These are phyloP conservation scores for Aspergillus sp. DNA, from an alignment of 2,329 filamentous ascomycete genomes.

Conservation along the genomic window DNA sequence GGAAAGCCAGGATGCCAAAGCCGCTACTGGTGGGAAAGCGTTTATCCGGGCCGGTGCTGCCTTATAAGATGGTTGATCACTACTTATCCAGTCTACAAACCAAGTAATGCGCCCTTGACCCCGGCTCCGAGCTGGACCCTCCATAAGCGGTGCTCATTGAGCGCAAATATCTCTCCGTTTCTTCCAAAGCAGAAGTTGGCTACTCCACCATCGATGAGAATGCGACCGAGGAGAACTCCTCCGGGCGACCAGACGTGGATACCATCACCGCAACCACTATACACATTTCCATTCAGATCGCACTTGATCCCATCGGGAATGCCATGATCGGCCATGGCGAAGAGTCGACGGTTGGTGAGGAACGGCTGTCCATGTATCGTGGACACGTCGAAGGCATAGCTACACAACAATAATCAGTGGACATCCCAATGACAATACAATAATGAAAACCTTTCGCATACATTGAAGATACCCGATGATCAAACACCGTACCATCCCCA, in stretches of 20 bases:
- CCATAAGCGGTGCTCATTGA: conserved; percentile 51
- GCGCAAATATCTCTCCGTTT: conserved; percentile 34
- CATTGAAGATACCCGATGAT: conserved; percentile 27
- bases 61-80: not conserved
- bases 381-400: conserved; percentile 54
- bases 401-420: conserved; percentile 3
- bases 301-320: conserved; percentile 53
- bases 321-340: conserved; percentile 53
- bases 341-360: conserved; percentile 54
- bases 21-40: not conserved
- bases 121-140: conserved; percentile 38
- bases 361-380: conserved; percentile 39
- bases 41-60: not conserved
- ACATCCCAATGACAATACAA: not conserved
- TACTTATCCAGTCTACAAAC: not conserved
- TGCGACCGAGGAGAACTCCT: conserved; percentile 58
- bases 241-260: conserved; percentile 56
- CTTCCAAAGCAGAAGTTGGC: conserved; percentile 56
- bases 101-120: conserved; percentile 19
- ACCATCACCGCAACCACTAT: conserved; percentile 58
- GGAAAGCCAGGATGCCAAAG: conserved; percentile 5
- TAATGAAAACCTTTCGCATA: conserved; percentile 14
- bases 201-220: conserved; percentile 52
- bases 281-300: conserved; percentile 58
- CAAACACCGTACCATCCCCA: conserved; percentile 23